Evolutionary conservation across 1,284 basidiomycete species (phyloP).

Genomic region (Ceratobasidium sp.): DNA sequence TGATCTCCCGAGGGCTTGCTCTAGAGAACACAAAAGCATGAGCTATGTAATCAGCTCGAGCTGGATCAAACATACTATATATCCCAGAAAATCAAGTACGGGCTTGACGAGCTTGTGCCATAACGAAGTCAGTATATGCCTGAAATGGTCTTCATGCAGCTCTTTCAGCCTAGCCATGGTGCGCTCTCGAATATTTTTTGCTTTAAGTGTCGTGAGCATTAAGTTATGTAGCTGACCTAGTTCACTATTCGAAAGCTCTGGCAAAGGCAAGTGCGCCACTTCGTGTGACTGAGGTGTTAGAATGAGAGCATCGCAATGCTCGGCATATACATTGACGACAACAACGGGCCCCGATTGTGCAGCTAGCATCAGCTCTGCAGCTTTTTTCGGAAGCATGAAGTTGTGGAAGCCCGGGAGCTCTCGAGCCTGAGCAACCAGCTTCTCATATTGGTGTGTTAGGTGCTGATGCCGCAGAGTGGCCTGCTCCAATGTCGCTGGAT

Average conservation of each 20-base stretch:
- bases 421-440: slow-evolving; percentile 37
- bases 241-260: background rate
- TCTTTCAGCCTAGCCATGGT: too few relatives aligned
- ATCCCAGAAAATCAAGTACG: slow-evolving; percentile 16
- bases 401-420: slow-evolving; percentile 27
- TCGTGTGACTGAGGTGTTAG: slow-evolving; percentile 18
- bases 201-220: background rate
- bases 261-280: slow-evolving; percentile 15
- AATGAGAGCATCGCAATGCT: slow-evolving; percentile 52
- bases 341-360: slow-evolving; percentile 53
- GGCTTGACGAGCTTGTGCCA: slow-evolving; percentile 28
- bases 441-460: slow-evolving; percentile 20
- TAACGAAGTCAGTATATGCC: slow-evolving; percentile 1
- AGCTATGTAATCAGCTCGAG: background rate
- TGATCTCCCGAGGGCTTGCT: slow-evolving; percentile 3
- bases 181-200: background rate
- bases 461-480: slow-evolving; percentile 25
- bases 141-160: background rate
- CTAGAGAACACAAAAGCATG: slow-evolving; percentile 1
- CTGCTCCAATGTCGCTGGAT: background rate
- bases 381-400: slow-evolving; percentile 45
- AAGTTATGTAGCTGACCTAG: background rate
- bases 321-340: slow-evolving; percentile 50
- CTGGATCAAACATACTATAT: background rate
- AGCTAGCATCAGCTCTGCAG: slow-evolving; percentile 45